Base-by-base conservation (phyloP, 106 monocot species). In the Dactylorhiza incarnata region DNA sequence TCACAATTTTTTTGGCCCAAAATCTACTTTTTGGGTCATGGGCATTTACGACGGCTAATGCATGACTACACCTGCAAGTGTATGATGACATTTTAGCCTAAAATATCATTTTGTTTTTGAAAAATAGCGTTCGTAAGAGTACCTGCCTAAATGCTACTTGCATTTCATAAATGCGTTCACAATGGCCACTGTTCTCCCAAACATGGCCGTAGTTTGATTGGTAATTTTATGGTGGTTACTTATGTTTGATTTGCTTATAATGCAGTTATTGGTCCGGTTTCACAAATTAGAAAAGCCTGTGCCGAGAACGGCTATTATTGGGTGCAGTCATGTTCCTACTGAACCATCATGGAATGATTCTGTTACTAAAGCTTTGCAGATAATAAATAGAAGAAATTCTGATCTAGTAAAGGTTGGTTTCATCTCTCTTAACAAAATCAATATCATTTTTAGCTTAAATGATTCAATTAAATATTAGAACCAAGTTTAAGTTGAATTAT, bases 331-430 rank as follows among this genome's bases (percentile, higher is more conserved):
- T 79, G 77, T 87, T 51, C 95, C 95, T 3, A 75, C 55, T 54
- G 79, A 82, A 80, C 68, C 48, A 66, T 83, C 82, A 72, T 96
- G 95, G 93, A 85, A 87, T 75, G 68, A 68, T 77, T 80, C 85
- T 61, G 90, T 96, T n/a, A 82, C 77, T 53, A 90, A 88, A 80
- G 95, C 93, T 70, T 76, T 96, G 73, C 54, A 89, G 45, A 82
- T 91, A 54, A 96, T 96, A 80, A 87, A 81, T 68, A 79, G 69
- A 79, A 66, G 76, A 73, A 79, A 86, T 55, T 81, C 84, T 37
- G 89, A 87, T 45, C 73, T 93, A 53, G 82, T 80, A 44, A 96
- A 96, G 95, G 95, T 96, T 75, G 23, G 65, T 14, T 6, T 37
- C 72, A 12, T 29, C 73, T 49, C 61, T 49, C 45, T 26, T 63